Base-by-base conservation (phyloP, 2,329 filamentous ascomycete species). In the Verruconis gallopava region DNA sequence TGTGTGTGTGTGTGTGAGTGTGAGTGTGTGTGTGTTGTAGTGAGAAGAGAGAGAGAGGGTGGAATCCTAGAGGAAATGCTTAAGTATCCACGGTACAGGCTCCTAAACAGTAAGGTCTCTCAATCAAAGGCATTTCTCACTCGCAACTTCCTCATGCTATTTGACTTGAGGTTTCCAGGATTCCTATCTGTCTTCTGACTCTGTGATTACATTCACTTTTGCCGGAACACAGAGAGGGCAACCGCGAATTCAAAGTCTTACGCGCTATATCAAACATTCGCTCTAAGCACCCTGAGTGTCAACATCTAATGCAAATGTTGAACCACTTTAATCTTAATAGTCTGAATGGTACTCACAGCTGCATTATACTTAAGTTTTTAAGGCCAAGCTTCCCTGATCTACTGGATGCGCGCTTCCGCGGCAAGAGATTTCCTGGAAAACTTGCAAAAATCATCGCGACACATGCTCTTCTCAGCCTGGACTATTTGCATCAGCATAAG, bases 291-390 rank as follows among this genome's bases (percentile, higher is more conserved):
- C 32, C 48, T 18, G 48, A 46, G 17, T 44, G 37, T 14, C 45
- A 45, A 25, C 48, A 66, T 52, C 28, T 65, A 9, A 55, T 63
- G 30, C 52, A 46, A 17, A 34, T 66, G 17, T 44, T 61, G 18
- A 58, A 65, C 46, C 18, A 52, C 14, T 68, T 69, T 28, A 28
- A 58, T 5, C 38, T 63, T 35, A 33, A 48, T 2, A 64, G 67
- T 6, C 64, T 64, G 4, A 70, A 70, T 50, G 64, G 66, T 9
- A 52, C 21, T 2, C 66, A 71, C 46, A 47, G 54, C n/a, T 70
- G 65, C 48, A 49, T 69, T 0, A 59, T 69, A 4, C 56, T 61
- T 36, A 58, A 66, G 33, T 50, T 62, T n/a, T 41, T 66, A 20
- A 63, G 62, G 2, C 56, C 63, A 5, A 66, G 51, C 49, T 52